Evolutionary conservation across 225 moss, liverwort and hornwort genomes (phyloP), one percentile per base, ranked within the genome.

Genomic region (Asterella californica): DNA sequence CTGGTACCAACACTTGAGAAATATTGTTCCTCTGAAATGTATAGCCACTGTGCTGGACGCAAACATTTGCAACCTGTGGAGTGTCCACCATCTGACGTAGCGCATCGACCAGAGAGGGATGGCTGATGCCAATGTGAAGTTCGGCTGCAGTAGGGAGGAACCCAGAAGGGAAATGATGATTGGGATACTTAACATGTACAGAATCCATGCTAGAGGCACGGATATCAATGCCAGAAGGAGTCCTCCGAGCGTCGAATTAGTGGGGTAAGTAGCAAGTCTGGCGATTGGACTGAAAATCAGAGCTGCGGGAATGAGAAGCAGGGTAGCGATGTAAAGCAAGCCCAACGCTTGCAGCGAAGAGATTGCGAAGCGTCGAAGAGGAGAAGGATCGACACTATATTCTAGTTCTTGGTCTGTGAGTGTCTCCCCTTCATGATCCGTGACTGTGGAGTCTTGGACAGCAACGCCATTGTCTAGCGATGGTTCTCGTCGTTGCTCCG

Each of bases 21-120:
- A 70, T 10, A 81, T 24, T 2, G 84, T 85, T 22, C 84, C 84
- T 70, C 79, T 73, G 30, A 85, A 73, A 60, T 79, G 78, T 25
- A 15, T 18, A 29, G 81, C 84, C 24, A 81, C 6, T 2, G 59
- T 78, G 37, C 34, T 81, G 15, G 84, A 81, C 24, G 81, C 81
- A 49, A 85, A 81, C 17, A 78, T 73, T 10, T 78, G 78, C 29
- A 85, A 79, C 19, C 85, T 33, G 67, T 78, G 79, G 9, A 78
- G 74, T 14, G 69, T 76, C 85, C 85, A 85, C 81, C 85, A 85
- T 37, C 47, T 55, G 10, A 61, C 85, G 50, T 81, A 85, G 17
- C 61, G 67, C 46, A 33, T 5, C 22, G 85, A 78, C 85, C 81
- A 85, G 34, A 85, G 85, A 12, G 85, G 85, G 18, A 82, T 81